Evolutionary conservation across 257 asterid genomes (phyloP).

Genomic region (Euphrasia confusa): DNA sequence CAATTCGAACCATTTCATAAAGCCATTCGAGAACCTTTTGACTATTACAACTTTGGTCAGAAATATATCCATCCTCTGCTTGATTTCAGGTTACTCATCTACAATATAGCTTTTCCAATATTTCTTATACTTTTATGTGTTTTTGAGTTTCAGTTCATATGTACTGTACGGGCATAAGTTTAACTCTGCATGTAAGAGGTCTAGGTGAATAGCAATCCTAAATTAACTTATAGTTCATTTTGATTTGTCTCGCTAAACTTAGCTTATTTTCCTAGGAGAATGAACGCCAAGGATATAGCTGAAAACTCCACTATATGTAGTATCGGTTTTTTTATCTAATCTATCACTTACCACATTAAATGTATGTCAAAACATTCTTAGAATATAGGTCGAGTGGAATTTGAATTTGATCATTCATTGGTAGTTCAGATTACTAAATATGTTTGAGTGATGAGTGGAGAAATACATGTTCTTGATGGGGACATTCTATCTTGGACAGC

Average conservation of each 20-base stretch:
- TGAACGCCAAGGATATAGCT: constrained; percentile 1
- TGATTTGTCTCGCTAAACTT: constrained; percentile 11
- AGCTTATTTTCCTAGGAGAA: background rate
- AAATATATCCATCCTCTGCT: constrained; percentile 55
- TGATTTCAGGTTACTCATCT: constrained; percentile 56
- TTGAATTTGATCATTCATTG: background rate
- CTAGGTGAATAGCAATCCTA: constrained; percentile 11
- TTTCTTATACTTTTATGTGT: constrained; percentile 10
- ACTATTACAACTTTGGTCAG: constrained; percentile 69
- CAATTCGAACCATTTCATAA: constrained; percentile 54
- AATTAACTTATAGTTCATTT: background rate
- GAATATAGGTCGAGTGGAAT: background rate
- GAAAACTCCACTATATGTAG: background rate
- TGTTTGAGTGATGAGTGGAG: background rate
- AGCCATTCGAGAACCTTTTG: constrained; percentile 81
- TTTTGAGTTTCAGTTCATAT: constrained; percentile 13
- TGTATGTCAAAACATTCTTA: background rate
- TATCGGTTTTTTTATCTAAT: background rate
- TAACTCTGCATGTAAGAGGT: constrained; percentile 5
- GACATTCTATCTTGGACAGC: background rate
- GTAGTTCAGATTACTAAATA: constrained; percentile 5
- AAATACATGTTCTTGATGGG: background rate
- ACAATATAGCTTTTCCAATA: constrained; percentile 1
- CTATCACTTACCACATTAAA: constrained; percentile 3
- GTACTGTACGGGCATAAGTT: constrained; percentile 10